phyloP scores from a whole-genome alignment of 1,139 yeast species.

The Nakaseomyces bracarensis region DNA sequence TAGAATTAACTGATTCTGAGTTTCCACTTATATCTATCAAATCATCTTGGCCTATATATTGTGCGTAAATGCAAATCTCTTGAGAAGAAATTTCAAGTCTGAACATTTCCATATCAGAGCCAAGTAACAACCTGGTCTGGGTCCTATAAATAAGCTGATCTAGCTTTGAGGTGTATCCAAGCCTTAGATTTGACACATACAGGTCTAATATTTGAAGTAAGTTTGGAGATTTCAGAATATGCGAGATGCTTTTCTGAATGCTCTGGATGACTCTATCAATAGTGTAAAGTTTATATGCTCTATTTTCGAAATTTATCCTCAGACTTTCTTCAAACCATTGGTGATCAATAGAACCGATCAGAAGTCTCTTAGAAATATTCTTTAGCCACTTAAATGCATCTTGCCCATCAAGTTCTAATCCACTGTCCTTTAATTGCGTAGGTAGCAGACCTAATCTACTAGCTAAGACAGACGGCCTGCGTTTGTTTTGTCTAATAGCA shows the following conservation, averaged over 20 bases:
- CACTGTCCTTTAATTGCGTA: conserved; percentile 69
- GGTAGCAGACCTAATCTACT: conserved; percentile 76
- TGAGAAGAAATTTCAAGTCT: conserved; percentile 63
- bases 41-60: conserved; percentile 81
- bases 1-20: conserved; percentile 74
- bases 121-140: conserved; percentile 75
- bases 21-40: conserved; percentile 72
- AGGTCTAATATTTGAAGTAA: conserved; percentile 72
- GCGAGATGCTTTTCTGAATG: conserved; percentile 51
- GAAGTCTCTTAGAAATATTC: conserved; percentile 57
- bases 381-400: conserved; percentile 56
- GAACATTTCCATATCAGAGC: conserved; percentile 84
- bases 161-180: conserved; percentile 53
- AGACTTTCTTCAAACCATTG: conserved; percentile 90
- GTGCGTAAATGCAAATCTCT: conserved; percentile 53
- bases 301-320: conserved; percentile 86
- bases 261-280: conserved; percentile 86
- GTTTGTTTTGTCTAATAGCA: conserved; percentile 52
- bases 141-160: conserved; percentile 87
- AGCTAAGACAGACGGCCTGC: conserved; percentile 75
- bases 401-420: conserved; percentile 37
- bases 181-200: conserved; percentile 70
- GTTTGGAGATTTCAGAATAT: conserved; percentile 65
- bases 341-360: conserved; percentile 85
- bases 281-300: conserved; percentile 83